Conservation (phyloP, 1,284 basidiomycete species). For the Cronartium quercuum region DNA sequence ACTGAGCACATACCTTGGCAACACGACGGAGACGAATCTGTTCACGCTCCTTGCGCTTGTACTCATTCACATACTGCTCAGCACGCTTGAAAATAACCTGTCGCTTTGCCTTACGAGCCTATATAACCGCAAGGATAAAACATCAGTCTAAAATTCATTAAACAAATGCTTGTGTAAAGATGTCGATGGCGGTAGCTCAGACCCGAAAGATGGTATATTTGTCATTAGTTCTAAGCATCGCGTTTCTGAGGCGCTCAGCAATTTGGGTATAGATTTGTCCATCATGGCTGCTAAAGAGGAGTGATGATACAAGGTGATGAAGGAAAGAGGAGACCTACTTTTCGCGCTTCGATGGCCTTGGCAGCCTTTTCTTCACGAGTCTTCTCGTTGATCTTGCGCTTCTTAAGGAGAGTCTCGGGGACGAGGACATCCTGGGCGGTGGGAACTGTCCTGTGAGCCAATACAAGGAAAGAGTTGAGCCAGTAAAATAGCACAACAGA, state of each 20-base stretch:
- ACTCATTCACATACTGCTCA: slow-evolving; percentile 97
- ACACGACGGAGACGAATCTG: slow-evolving; percentile 91
- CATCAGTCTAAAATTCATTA: slow-evolving; percentile 31
- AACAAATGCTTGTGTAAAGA: neutral
- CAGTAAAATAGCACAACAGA: neutral
- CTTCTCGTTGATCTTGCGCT: slow-evolving; percentile 97
- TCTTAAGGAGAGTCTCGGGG: slow-evolving; percentile 98
- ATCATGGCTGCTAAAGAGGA: slow-evolving; percentile 70
- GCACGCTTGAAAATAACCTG: slow-evolving; percentile 99
- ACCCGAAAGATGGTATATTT: slow-evolving; percentile 98
- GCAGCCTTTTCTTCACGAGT: slow-evolving; percentile 88
- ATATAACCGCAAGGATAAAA: slow-evolving; percentile 25
- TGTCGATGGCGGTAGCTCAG: slow-evolving; percentile 54
- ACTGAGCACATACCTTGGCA: slow-evolving; percentile 58
- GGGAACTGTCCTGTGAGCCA: slow-evolving; percentile 14
- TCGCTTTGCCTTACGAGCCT: slow-evolving; percentile 86
- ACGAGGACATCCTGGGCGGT: slow-evolving; percentile 51
- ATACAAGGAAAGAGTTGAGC: neutral
- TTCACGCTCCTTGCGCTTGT: slow-evolving; percentile 84
- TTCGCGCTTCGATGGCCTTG: slow-evolving; percentile 77
- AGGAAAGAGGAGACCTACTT: slow-evolving; percentile 59
- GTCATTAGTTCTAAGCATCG: slow-evolving; percentile 46
- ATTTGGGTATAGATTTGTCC: slow-evolving; percentile 59
- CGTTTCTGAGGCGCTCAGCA: slow-evolving; percentile 44
- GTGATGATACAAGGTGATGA: neutral